Conservation (phyloP, 805 yeast genomes). For the Peterozyma xylosa region DNA sequence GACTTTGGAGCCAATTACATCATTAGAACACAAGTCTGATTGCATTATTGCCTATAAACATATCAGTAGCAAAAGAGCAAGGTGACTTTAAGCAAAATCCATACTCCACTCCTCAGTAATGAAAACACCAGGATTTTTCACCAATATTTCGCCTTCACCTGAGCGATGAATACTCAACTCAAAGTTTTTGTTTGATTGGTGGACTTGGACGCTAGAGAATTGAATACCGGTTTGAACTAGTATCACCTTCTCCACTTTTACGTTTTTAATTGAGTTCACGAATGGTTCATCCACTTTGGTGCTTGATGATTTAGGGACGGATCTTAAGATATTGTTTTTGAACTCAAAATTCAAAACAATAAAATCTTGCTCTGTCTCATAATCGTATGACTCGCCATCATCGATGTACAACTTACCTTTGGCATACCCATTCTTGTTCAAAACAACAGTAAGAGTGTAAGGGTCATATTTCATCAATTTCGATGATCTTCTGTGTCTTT, state of each 20-base stretch:
- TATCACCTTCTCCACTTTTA: not conserved
- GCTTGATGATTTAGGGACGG: not conserved
- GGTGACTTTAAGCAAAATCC: not conserved
- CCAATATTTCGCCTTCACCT: not conserved
- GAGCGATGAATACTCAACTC: not conserved
- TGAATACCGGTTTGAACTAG: not conserved
- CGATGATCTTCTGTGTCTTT: slow-evolving; percentile 74
- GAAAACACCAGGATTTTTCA: not conserved
- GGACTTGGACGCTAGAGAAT: not conserved
- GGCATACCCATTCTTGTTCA: slow-evolving; percentile 41
- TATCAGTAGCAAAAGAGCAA: too few relatives aligned
- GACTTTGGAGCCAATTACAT: too few relatives aligned
- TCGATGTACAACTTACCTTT: slow-evolving; percentile 65
- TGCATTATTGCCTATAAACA: too few relatives aligned
- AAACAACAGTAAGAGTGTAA: slow-evolving; percentile 62
- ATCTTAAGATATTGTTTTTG: slow-evolving; percentile 6
- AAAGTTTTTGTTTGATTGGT: not conserved
- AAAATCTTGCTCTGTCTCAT: slow-evolving; percentile 15
- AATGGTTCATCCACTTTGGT: not conserved
- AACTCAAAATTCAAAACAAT: not conserved
- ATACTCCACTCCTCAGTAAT: not conserved
- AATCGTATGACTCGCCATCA: slow-evolving; percentile 72
- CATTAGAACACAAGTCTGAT: too few relatives aligned
- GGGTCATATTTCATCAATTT: slow-evolving; percentile 75
- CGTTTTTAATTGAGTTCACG: not conserved